These are phyloP conservation scores for Fusarium sp. DNA, from an alignment of 2,329 filamentous ascomycete genomes.

Conservation along the genomic window DNA sequence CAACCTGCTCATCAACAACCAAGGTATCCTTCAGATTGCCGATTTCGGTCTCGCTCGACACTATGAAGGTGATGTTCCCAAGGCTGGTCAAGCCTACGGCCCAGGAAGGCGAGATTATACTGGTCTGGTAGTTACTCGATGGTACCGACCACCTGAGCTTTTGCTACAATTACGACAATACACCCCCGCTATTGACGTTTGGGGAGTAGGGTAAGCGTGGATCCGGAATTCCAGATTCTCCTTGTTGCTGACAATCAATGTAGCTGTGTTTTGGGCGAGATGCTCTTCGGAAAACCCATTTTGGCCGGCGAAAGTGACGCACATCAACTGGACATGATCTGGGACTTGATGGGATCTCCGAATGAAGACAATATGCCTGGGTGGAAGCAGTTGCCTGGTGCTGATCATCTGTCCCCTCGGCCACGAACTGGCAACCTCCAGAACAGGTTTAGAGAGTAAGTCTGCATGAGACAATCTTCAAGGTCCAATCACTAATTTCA, in stretches of 20 bases:
- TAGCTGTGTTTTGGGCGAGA: conserved; percentile 97
- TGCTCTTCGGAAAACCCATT: conserved; percentile 94
- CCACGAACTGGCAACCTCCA: conserved; percentile 71
- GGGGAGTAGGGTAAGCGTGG: conserved; percentile 85
- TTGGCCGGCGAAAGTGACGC: conserved; percentile 87
- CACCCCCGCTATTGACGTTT: conserved; percentile 97
- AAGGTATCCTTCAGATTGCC: conserved; percentile 92
- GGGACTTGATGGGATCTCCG: conserved; percentile 89
- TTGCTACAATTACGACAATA: conserved; percentile 88
- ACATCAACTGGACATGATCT: conserved; percentile 93
- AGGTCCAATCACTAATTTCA: conserved; percentile 17
- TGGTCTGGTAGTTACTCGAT: conserved; percentile 93
- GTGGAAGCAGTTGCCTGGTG: conserved; percentile 84
- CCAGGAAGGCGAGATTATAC: conserved; percentile 92
- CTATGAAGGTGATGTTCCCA: conserved; percentile 86
- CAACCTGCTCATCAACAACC: conserved; percentile 95
- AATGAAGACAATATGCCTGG: conserved; percentile 93
- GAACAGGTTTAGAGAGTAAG: conserved; percentile 77
- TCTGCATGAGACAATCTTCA: neutral
- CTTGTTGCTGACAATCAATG: conserved; percentile 31
- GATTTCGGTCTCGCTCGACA: conserved; percentile 95
- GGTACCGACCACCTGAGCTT: conserved; percentile 96
- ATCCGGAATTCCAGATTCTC: neutral
- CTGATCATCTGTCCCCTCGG: conserved; percentile 75
- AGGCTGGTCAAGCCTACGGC: conserved; percentile 80